Evolutionary conservation across 495 filamentous ascomycete genomes (phyloP).

Genomic region (Neurospora sp.): DNA sequence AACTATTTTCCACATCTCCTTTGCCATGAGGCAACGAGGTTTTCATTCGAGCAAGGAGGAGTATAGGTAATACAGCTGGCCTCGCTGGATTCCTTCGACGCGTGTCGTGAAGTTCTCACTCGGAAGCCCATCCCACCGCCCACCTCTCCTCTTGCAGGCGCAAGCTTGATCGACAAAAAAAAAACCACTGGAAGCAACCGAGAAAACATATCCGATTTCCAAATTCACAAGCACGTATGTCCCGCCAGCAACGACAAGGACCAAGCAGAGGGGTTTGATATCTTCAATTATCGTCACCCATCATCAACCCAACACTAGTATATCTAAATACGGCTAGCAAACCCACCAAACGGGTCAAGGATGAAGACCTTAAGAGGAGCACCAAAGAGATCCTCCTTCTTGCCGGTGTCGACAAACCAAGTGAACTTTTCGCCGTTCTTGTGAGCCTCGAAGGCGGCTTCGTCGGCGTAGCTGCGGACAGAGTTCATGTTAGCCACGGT

Average conservation of each 20-base stretch:
- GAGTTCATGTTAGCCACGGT: not conserved
- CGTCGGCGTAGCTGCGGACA: constrained; percentile 11
- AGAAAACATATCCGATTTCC: not conserved
- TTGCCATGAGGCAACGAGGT: not conserved
- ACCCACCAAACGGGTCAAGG: constrained; percentile 8
- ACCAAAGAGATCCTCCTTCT: constrained; percentile 12
- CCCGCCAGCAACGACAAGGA: not conserved
- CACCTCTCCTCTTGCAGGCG: not conserved
- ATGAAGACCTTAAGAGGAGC: constrained; percentile 8
- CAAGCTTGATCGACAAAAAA: not conserved
- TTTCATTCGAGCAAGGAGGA: not conserved
- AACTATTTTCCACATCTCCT: not conserved
- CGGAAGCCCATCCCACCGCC: not conserved
- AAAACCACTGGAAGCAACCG: not conserved
- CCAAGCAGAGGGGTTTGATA: not conserved
- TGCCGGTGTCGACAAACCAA: constrained; percentile 4
- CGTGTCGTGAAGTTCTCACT: not conserved
- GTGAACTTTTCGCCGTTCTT: constrained; percentile 10
- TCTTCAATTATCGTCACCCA: not conserved
- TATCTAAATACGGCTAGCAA: not conserved
- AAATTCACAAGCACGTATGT: not conserved
- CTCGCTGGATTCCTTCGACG: not conserved
- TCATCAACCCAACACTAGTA: not conserved
- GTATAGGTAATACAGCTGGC: not conserved
- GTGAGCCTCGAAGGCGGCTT: constrained; percentile 13